These are phyloP conservation scores for Tanacetum coccineum DNA, from an alignment of 129 eudicot species.

Conservation along the genomic window DNA sequence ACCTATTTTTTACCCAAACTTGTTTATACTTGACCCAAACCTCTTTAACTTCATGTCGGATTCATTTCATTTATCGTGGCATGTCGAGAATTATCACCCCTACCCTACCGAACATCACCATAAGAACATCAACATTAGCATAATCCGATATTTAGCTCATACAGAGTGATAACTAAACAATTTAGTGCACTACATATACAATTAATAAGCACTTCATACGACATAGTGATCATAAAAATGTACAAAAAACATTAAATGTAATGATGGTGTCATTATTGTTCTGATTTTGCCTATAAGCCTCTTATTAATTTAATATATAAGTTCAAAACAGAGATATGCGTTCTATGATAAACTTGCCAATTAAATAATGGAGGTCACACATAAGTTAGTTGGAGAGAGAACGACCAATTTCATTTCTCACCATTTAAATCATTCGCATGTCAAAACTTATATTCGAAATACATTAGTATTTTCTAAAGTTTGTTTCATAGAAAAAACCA, in stretches of 20 bases:
- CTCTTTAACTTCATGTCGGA: no score
- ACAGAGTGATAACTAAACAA: no score
- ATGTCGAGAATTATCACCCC: no score
- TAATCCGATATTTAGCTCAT: no score
- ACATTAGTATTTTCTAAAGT: no score
- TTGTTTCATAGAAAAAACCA: no score
- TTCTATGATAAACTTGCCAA: conserved; percentile 11
- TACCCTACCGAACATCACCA: no score
- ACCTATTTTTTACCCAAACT: no score
- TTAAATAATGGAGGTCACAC: conserved; percentile 29
- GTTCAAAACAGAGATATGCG: conserved; percentile 23
- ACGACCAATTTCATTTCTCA: conserved; percentile 26
- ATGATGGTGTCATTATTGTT: conserved; percentile 24
- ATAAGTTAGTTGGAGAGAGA: conserved; percentile 32
- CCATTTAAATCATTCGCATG: conserved; percentile 7
- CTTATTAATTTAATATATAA: background rate
- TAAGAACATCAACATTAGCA: no score
- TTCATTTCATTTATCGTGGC: no score
- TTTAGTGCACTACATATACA: background rate
- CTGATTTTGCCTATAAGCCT: background rate
- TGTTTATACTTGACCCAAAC: no score
- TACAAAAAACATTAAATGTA: conserved; percentile 13
- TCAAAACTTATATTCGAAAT: background rate
- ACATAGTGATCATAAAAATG: background rate
- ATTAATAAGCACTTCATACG: conserved; percentile 2